These are phyloP conservation scores for Panicum miliaceum DNA, from an alignment of 176 grass and related monocot species.

Conservation along the genomic window DNA sequence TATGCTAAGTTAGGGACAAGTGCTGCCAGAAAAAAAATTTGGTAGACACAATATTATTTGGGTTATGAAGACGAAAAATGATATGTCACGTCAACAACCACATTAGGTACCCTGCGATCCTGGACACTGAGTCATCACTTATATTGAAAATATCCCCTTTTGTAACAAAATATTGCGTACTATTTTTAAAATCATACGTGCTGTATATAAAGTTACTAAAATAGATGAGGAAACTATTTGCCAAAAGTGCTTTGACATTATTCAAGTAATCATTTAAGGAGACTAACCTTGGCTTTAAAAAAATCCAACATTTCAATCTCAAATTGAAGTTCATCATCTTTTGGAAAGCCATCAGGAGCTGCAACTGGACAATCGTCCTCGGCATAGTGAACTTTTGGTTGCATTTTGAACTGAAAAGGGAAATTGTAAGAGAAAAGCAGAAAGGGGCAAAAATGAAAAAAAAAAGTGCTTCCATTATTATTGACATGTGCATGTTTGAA, in stretches of 20 bases:
- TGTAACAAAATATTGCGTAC: slow-evolving; percentile 8
- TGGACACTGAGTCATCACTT: background rate
- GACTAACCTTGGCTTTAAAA: slow-evolving; percentile 85
- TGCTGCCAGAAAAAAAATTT: background rate
- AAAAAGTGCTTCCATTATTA: background rate
- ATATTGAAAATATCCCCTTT: slow-evolving; percentile 2
- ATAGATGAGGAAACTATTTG: slow-evolving; percentile 1
- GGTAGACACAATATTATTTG: slow-evolving; percentile 2
- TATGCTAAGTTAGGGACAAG: background rate
- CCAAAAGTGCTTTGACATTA: slow-evolving; percentile 22
- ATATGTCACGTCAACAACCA: background rate
- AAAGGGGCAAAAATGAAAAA: slow-evolving; percentile 17
- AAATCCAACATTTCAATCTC: slow-evolving; percentile 96
- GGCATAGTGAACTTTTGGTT: slow-evolving; percentile 89
- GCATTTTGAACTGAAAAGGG: slow-evolving; percentile 94
- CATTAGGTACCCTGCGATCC: background rate
- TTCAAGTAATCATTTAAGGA: slow-evolving; percentile 12
- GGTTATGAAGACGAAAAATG: slow-evolving; percentile 14
- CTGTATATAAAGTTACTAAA: slow-evolving; percentile 11
- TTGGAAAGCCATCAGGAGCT: slow-evolving; percentile 77
- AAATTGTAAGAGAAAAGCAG: slow-evolving; percentile 7
- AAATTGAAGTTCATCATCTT: slow-evolving; percentile 94
- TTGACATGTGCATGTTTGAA: slow-evolving; percentile 1
- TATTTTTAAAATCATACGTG: slow-evolving; percentile 12
- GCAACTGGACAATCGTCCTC: slow-evolving; percentile 91